These are phyloP conservation scores for Trichoderma endophyticum DNA, from an alignment of 2,329 filamentous ascomycete genomes.

Conservation along the genomic window DNA sequence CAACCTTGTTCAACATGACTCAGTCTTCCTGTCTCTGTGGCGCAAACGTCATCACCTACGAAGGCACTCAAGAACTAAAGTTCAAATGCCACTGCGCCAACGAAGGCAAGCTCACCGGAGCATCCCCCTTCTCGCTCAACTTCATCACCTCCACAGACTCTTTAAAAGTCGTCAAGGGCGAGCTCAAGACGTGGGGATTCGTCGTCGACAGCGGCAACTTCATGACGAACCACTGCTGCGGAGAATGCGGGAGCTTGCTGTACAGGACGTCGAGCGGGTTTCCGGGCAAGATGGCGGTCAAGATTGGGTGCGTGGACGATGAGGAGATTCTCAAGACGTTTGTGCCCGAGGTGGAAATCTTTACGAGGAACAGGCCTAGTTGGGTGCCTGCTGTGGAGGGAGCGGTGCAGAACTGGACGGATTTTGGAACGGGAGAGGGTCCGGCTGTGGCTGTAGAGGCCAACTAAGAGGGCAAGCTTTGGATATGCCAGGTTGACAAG, in stretches of 20 bases:
- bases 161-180: background rate
- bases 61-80: background rate
- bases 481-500: accelerated
- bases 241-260: background rate
- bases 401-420: background rate
- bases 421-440: background rate
- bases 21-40: conserved; percentile 2
- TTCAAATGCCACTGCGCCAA: conserved; percentile 1
- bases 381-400: background rate
- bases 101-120: conserved; percentile 1
- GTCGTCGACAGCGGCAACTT: background rate
- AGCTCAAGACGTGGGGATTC: background rate
- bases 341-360: conserved; percentile 4
- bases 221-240: conserved; percentile 3
- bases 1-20: background rate
- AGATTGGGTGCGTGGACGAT: conserved; percentile 3
- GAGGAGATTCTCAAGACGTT: background rate
- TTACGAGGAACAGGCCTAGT: background rate
- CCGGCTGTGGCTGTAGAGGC: background rate
- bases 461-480: background rate
- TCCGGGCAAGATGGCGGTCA: conserved; percentile 5
- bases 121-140: conserved; percentile 2
- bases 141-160: conserved; percentile 2
- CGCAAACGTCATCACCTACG: conserved; percentile 1
- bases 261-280: conserved; percentile 1